Evolutionary conservation across 148 eudicot genomes (phyloP).

Genomic region (Dianthus caryophyllus): DNA sequence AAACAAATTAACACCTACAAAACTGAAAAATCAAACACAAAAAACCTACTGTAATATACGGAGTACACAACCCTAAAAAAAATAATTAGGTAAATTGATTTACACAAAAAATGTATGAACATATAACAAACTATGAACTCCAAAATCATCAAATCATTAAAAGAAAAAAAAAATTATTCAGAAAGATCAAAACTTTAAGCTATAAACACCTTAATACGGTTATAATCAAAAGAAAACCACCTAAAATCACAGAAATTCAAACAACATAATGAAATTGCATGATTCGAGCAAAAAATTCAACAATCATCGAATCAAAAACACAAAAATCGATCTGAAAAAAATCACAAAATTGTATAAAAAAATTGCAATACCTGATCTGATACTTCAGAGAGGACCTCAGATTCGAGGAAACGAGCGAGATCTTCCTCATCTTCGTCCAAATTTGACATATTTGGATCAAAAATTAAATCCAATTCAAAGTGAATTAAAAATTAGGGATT

Average conservation of each 20-base stretch:
- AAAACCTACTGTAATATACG: not conserved
- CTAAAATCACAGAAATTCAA: not conserved
- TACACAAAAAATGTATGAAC: not conserved
- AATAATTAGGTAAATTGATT: not conserved
- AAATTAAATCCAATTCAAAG: too few relatives aligned
- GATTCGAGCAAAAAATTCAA: not conserved
- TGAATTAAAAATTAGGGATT: not conserved
- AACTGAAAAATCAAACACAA: not conserved
- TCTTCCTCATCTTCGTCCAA: conserved; percentile 73
- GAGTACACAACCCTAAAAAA: not conserved
- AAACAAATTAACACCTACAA: not conserved
- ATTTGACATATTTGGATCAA: conserved; percentile 26
- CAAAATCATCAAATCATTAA: not conserved
- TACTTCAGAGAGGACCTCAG: conserved; percentile 65
- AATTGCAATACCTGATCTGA: conserved; percentile 60
- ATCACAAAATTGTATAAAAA: not conserved
- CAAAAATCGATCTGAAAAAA: not conserved
- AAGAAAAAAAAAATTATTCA: not conserved
- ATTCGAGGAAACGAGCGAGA: conserved; percentile 87
- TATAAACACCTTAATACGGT: not conserved
- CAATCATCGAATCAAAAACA: not conserved
- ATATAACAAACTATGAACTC: too few relatives aligned
- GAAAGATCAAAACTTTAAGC: not conserved
- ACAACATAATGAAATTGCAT: not conserved
- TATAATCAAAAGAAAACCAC: not conserved